These are phyloP conservation scores for Phaeophleospora eucalypticola DNA, from an alignment of 2,329 filamentous ascomycete species.

Conservation along the genomic window DNA sequence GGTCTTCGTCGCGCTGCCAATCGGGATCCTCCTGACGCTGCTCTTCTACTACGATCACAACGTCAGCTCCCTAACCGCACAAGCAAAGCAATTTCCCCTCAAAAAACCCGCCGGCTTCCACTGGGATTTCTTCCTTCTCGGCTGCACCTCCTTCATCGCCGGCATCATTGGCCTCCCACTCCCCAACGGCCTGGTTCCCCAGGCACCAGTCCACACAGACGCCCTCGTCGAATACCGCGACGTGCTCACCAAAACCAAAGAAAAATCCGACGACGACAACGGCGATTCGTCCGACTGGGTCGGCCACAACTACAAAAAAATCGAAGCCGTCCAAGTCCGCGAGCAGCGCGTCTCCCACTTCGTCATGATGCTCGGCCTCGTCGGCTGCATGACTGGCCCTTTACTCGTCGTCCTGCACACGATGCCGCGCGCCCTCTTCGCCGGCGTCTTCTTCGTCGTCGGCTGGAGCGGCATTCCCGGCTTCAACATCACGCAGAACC, in stretches of 20 bases:
- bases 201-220: slow-evolving; percentile 58
- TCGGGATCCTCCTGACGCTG: slow-evolving; percentile 51
- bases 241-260: slow-evolving; percentile 40
- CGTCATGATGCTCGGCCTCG: slow-evolving; percentile 50
- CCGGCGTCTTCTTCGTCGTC: slow-evolving; percentile 57
- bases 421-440: slow-evolving; percentile 53
- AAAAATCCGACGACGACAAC: slow-evolving; percentile 40
- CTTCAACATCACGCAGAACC: slow-evolving; percentile 52
- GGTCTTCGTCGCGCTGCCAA: slow-evolving; percentile 52
- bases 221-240: slow-evolving; percentile 44
- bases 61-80: slow-evolving; percentile 54
- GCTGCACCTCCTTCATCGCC: slow-evolving; percentile 52
- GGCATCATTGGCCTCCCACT: slow-evolving; percentile 55
- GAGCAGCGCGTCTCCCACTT: slow-evolving; percentile 57
- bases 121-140: slow-evolving; percentile 58
- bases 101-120: slow-evolving; percentile 58
- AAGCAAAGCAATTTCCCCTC: slow-evolving; percentile 54
- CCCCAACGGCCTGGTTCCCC: slow-evolving; percentile 57
- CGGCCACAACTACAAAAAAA: slow-evolving; percentile 43
- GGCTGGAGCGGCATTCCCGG: slow-evolving; percentile 50
- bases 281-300: slow-evolving; percentile 31
- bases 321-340: slow-evolving; percentile 47
- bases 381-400: slow-evolving; percentile 56
- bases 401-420: slow-evolving; percentile 51
- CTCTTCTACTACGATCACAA: slow-evolving; percentile 57